These are phyloP conservation scores for Neurospora sp. DNA, from an alignment of 495 filamentous ascomycete species.

Conservation along the genomic window DNA sequence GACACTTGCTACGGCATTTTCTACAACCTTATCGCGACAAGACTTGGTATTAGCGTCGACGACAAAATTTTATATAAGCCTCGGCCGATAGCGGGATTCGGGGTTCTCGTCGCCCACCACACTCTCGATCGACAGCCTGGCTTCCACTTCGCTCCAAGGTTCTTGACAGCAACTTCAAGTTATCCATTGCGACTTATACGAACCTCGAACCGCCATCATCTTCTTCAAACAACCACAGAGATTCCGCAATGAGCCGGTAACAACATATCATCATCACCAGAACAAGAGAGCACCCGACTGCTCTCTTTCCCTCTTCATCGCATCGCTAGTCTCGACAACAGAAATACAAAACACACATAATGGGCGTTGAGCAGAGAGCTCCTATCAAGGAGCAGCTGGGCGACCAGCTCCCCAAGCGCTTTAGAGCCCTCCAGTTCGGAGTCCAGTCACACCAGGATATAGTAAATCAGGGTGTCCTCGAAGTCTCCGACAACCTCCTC, in stretches of 20 bases:
- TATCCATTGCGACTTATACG: too few species aligned
- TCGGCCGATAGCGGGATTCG: neutral
- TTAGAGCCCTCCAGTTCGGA: slow-evolving; percentile 89
- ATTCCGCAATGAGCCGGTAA: slow-evolving; percentile 8
- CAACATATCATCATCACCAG: neutral
- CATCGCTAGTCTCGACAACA: neutral
- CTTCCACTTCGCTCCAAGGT: neutral
- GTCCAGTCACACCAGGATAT: slow-evolving; percentile 90
- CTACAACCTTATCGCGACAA: neutral
- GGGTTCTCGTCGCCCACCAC: neutral
- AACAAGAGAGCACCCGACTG: neutral
- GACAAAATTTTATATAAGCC: neutral
- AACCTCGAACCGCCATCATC: neutral
- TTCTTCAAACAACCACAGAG: too few species aligned
- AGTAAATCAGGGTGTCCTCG: slow-evolving; percentile 82
- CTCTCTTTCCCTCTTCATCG: neutral
- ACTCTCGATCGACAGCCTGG: neutral
- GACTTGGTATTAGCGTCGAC: neutral
- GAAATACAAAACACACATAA: neutral
- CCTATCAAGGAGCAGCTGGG: slow-evolving; percentile 80
- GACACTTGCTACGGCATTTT: neutral
- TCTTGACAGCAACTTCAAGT: neutral
- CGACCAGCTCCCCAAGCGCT: slow-evolving; percentile 76
- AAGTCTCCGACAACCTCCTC: slow-evolving; percentile 81
- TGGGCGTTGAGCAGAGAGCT: slow-evolving; percentile 4